Base-by-base conservation (phyloP, 495 filamentous ascomycete genomes). In the Xylaria bambusicola region DNA sequence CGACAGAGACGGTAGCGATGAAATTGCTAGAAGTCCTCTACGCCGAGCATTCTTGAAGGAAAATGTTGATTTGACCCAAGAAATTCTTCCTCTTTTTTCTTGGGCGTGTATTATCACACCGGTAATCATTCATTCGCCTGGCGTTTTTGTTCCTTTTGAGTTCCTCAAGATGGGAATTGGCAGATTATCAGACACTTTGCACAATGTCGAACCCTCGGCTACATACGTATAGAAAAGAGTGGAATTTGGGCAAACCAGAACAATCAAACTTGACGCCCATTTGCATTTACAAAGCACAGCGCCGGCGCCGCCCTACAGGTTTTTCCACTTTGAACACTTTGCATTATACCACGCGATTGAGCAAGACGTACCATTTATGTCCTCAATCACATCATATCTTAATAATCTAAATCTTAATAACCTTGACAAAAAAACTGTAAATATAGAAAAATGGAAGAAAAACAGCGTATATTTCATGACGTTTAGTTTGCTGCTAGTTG, bases 1-100 rank as follows among this genome's bases (percentile, higher is more conserved):
- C 62, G 69, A 58, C 69, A 62, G 51, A 67, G 69, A 67, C 69
- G 69, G 29, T 71, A 71, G 66, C 1, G 13, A 20, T 29, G 29
- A 8, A 41, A 45, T 33, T 31, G 27, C 2, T 58, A 35, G 41
- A 29, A 29, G 26, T 17, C 47, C 17, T 42, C 31, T 35, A 55
- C 24, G 18, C 47, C 60, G 46, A 33, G 12, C 23, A 51, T 17
- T n/a, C n/a, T n/a, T n/a, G n/a, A 20, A 54, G 27, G n/a, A 26
- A 18, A 20, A 52, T 61, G 57, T 58, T 20, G 47, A 36, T 49
- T 51, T 35, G 36, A 49, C 62, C 61, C 63, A 48, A 50, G 40
- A 55, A 38, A 27, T 33, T 9, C 27, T 29, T 6, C n/a, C 44
- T 49, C 26, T 38, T 38, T 52, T 24, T 62, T 42, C 18, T 62